Evolutionary conservation across 106 monocot species (phyloP).

Genomic region (Dioscorea dumetorum): DNA sequence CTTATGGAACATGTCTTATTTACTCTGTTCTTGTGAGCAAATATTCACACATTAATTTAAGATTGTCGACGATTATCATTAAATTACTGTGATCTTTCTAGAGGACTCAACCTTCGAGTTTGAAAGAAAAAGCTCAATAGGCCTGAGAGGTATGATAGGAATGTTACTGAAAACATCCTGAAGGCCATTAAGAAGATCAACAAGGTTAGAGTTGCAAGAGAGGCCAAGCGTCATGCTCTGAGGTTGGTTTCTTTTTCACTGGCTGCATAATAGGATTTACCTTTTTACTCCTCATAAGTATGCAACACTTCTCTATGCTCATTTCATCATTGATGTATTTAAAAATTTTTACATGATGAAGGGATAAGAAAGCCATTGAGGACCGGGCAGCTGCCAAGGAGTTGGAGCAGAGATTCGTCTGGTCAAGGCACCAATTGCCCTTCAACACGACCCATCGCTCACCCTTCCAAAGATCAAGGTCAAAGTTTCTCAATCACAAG

Average conservation of each 20-base stretch:
- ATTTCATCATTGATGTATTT: too few relatives aligned
- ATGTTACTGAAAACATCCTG: slow-evolving; percentile 49
- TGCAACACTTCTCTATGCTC: background rate
- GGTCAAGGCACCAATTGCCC: slow-evolving; percentile 44
- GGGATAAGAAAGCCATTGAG: slow-evolving; percentile 37
- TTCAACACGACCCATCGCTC: slow-evolving; percentile 28
- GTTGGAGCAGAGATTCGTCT: slow-evolving; percentile 53
- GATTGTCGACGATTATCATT: too few relatives aligned
- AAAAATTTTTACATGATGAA: slow-evolving; percentile 28
- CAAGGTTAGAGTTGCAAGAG: slow-evolving; percentile 57
- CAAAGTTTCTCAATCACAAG: slow-evolving; percentile 35
- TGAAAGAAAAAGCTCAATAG: slow-evolving; percentile 87
- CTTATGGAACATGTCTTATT: background rate
- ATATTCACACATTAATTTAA: too few relatives aligned
- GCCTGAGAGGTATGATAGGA: slow-evolving; percentile 83
- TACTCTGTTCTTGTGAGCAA: too few relatives aligned
- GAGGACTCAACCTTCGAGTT: slow-evolving; percentile 89
- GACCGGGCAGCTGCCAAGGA: slow-evolving; percentile 33
- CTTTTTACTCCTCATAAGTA: background rate
- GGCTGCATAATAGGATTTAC: background rate
- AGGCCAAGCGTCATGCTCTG: slow-evolving; percentile 36
- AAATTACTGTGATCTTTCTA: background rate
- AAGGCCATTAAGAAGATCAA: slow-evolving; percentile 81
- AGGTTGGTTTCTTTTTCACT: slow-evolving; percentile 26
- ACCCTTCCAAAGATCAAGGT: slow-evolving; percentile 59